Evolutionary conservation across 805 yeast species (phyloP).

Genomic region (Barnettozyma pratensis): DNA sequence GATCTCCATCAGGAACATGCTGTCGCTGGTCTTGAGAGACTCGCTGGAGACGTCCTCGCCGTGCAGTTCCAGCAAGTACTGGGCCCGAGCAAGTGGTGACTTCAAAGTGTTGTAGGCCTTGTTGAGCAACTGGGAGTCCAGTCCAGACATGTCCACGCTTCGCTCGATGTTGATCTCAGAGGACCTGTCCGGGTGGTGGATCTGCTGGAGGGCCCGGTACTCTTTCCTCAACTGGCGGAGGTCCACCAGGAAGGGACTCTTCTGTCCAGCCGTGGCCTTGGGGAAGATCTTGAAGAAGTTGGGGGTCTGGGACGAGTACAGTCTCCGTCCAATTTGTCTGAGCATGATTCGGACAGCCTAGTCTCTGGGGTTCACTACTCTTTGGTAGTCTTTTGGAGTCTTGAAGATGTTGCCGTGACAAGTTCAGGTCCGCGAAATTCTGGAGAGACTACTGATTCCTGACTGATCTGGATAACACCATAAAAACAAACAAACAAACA

Average conservation of each 20-base stretch:
- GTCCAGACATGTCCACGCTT: conserved; percentile 17
- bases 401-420: too few relatives aligned
- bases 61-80: conserved; percentile 43
- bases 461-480: too few relatives aligned
- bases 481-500: too few relatives aligned
- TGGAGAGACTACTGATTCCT: neutral
- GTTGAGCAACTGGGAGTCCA: conserved; percentile 46
- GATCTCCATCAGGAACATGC: conserved; percentile 64
- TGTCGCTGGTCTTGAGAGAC: conserved; percentile 39
- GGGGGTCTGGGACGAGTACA: conserved; percentile 5
- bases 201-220: conserved; percentile 65
- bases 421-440: too few relatives aligned
- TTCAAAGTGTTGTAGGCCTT: conserved; percentile 69
- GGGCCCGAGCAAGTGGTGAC: conserved; percentile 68
- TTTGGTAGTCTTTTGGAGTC: conserved; percentile 9
- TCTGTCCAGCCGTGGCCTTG: conserved; percentile 58
- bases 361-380: neutral
- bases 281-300: conserved; percentile 69
- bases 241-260: conserved; percentile 69
- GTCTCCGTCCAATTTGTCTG: conserved; percentile 3
- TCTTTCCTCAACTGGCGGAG: conserved; percentile 59
- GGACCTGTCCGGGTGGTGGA: conserved; percentile 72
- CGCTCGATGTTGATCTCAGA: conserved; percentile 15
- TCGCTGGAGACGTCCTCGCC: conserved; percentile 58
- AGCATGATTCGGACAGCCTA: neutral